phyloP scores from a whole-genome alignment of 2,329 filamentous ascomycete species.

The Fusarium pseudocircinatum region DNA sequence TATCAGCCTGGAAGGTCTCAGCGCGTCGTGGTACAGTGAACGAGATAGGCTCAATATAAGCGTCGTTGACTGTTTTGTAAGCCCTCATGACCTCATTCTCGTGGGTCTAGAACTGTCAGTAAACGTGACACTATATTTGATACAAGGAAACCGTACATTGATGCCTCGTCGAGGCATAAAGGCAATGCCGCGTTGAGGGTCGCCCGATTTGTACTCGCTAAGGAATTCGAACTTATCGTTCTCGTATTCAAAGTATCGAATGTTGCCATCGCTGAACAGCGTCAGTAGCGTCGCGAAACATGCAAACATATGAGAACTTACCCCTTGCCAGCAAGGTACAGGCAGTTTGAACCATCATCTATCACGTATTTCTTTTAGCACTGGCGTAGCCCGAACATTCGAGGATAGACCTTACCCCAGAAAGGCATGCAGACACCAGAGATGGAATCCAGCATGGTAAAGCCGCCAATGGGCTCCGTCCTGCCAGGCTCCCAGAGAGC shows the following conservation, averaged over 20 bases:
- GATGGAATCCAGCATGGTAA: conserved; percentile 90
- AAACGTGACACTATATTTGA: neutral
- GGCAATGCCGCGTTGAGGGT: conserved; percentile 92
- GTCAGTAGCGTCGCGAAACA: conserved; percentile 10
- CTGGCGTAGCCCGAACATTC: neutral
- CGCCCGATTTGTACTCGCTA: conserved; percentile 95
- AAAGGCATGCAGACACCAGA: conserved; percentile 99
- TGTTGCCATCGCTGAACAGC: conserved; percentile 86
- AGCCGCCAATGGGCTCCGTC: conserved; percentile 87
- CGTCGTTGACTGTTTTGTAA: conserved; percentile 96
- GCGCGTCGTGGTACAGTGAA: conserved; percentile 96
- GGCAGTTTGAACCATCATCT: conserved; percentile 91
- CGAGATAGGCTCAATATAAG: conserved; percentile 94
- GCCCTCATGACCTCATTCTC: conserved; percentile 96
- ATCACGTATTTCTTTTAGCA: conserved; percentile 36
- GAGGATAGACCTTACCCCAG: conserved; percentile 72
- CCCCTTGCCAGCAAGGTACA: conserved; percentile 98
- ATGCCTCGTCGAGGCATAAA: conserved; percentile 96
- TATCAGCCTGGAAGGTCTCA: conserved; percentile 96
- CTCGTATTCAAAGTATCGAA: conserved; percentile 97
- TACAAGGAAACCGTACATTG: conserved; percentile 67
- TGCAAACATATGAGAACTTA: conserved; percentile 56
- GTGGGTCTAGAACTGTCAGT: conserved; percentile 69
- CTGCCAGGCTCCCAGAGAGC: conserved; percentile 94
- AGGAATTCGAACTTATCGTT: conserved; percentile 99